Base-by-base conservation (phyloP, 768 basidiomycete genomes). In the Mycena venus region DNA sequence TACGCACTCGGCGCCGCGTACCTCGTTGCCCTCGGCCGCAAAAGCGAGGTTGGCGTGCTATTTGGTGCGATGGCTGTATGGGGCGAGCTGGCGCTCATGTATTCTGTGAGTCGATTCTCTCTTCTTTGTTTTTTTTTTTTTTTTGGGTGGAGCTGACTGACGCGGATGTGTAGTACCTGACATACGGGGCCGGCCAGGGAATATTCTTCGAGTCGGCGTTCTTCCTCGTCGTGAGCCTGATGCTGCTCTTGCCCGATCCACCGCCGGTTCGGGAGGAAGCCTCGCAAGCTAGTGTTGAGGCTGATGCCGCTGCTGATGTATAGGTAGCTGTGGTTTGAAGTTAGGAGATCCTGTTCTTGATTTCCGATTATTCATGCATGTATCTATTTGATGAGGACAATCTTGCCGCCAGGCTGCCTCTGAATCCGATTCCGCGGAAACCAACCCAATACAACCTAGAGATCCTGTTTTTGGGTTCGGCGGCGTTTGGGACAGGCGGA, bases 1-100 rank as follows among this genome's bases (percentile, higher is more conserved):
- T 69, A 68, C 53, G 65, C 70, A 0, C 70, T 75, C 19, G 70
- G 65, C 25, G 70, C 42, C 7, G 29, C 65, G 7, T 65, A 64
- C 40, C 29, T 72, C 53, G 31, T 58, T 15, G 69, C 69, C 2
- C 36, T 64, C 0, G 65, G 66, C 12, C 70, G 65, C 31, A 19
- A 11, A 6, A n/a, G 23, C 25, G 65, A 75, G 27, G 29, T 69
- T 9, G 70, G 74, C 10, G 8, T 21, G 8, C 40, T 72, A 19
- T 67, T 72, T 38, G 70, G 65, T 19, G 70, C 74, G 42, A 23
- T 75, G 25, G n/a, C 59, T 29, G n/a, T 71, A 10, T 75, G 74
- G 74, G 66, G 55, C 12, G 59, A 36, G 32, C 34, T 69, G 19
- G 69, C 36, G 40, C 36, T 29, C 21, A 14, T 56, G 8, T n/a